Percentiles rank a stretch among this genome's conserved stretches.
These are phyloP conservation scores for Mycena rosella DNA, from an alignment of 768 basidiomycete species.

Conservation along the genomic window DNA sequence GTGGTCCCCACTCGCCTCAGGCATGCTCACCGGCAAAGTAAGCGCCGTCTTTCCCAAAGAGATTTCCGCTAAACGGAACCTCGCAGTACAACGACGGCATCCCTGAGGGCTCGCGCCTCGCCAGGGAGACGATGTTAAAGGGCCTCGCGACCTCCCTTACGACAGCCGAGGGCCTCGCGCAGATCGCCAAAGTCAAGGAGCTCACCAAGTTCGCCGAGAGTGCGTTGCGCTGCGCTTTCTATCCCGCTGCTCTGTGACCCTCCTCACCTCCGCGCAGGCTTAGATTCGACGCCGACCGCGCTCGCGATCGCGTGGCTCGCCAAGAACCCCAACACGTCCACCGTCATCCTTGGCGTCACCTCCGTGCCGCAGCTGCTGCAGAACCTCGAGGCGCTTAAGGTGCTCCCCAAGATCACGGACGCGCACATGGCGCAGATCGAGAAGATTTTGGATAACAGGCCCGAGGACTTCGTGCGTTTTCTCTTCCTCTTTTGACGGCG, in stretches of 20 bases:
- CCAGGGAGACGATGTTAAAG: constrained; percentile 68
- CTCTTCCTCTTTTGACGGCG: too few relatives aligned
- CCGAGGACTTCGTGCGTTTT: constrained; percentile 31
- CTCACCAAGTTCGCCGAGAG: constrained; percentile 76
- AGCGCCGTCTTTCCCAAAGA: not conserved
- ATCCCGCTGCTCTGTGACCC: too few relatives aligned
- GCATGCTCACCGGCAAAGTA: constrained; percentile 73
- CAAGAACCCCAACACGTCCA: constrained; percentile 72
- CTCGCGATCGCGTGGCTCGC: constrained; percentile 86
- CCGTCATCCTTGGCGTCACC: constrained; percentile 78
- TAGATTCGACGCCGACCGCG: constrained; percentile 70
- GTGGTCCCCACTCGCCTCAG: constrained; percentile 80
- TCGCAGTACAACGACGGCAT: constrained; percentile 79
- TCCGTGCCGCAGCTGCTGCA: constrained; percentile 73
- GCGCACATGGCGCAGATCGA: constrained; percentile 78
- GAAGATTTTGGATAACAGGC: constrained; percentile 69
- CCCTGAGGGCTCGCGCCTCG: constrained; percentile 79
- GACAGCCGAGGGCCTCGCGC: constrained; percentile 62
- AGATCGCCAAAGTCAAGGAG: constrained; percentile 78
- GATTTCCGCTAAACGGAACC: constrained; percentile 23
- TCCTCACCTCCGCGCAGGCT: too few relatives aligned
- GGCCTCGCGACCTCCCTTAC: constrained; percentile 66
- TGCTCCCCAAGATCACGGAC: constrained; percentile 80
- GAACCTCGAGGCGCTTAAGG: constrained; percentile 78
- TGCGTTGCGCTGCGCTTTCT: constrained; percentile 30